Evolutionary conservation across 2,329 filamentous ascomycete genomes (phyloP).

Genomic region (Claviceps citrina): DNA sequence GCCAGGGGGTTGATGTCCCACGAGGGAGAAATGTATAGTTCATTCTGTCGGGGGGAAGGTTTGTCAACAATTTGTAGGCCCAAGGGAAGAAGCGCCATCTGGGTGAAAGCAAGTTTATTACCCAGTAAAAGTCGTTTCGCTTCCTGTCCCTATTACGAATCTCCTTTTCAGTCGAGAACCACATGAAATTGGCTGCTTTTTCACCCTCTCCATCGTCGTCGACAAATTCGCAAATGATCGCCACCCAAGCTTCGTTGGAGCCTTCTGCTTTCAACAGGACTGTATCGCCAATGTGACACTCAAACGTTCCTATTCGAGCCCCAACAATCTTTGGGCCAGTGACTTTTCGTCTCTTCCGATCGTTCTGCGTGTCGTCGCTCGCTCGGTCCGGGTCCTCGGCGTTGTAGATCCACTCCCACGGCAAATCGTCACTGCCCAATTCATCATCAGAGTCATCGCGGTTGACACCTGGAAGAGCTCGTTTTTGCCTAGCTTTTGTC

Average conservation of each 20-base stretch:
- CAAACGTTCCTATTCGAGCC: conserved; percentile 66
- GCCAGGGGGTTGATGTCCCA: conserved; percentile 76
- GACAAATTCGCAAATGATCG: conserved; percentile 69
- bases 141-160: conserved; percentile 74
- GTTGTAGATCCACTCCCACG: conserved; percentile 68
- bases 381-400: conserved; percentile 17
- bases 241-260: conserved; percentile 79
- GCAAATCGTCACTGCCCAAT: conserved; percentile 53
- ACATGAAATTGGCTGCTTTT: conserved; percentile 81
- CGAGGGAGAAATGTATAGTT: conserved; percentile 78
- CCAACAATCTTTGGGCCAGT: conserved; percentile 48
- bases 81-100: too few species aligned
- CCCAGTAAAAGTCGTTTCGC: conserved; percentile 59
- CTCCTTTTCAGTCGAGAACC: conserved; percentile 88
- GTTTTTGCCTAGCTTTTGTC: conserved; percentile 9
- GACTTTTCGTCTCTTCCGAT: conserved; percentile 22
- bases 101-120: conserved; percentile 19
- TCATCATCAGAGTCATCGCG: conserved; percentile 83
- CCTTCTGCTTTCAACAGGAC: conserved; percentile 81
- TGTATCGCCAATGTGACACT: conserved; percentile 66
- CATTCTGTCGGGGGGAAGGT: conserved; percentile 40
- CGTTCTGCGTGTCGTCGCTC: conserved; percentile 14
- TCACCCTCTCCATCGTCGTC: conserved; percentile 49
- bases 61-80: too few species aligned
- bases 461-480: conserved; percentile 35